Base-by-base conservation (phyloP, 352 stramenopile genomes). In the Saprolegnia diclina region DNA sequence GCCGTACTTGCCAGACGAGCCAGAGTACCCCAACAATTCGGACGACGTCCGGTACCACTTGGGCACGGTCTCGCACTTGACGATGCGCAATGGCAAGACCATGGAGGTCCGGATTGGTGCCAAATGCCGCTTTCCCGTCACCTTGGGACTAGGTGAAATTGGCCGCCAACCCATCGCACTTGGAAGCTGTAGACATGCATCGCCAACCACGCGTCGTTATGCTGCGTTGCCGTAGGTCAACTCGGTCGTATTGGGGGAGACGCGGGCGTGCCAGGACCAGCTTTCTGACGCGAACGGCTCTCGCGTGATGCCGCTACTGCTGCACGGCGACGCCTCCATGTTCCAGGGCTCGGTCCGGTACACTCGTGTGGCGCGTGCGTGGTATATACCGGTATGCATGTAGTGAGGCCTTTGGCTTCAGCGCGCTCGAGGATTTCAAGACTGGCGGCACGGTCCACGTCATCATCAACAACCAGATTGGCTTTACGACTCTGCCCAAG, bases 391-490 rank as follows among this genome's bases (percentile, higher is more conserved):
- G 13, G 19, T 16, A 45, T 45, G 19, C n/a, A n/a, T n/a, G 24
- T 35, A 50, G 56, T 29, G 90, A 97, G 71, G 79, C 86, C 11
- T 80, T 96, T 65, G 85, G 81, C 0, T 93, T 97, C 55, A 92
- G 79, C 57, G 83, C 82, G 24, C 88, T 99, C 18, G 78, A 90
- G 40, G 87, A 98, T 46, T 99, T 99, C 77, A 87, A 89, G 65
- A 98, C 97, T 13, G 97, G 97, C 50, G 97, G 97, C 54, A 99
- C 96, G 16, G 96, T 99, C 72, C 97, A 99, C 77, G 91, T 99
- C 18, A 95, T 99, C 71, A 97, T 99, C 65, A 99, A 99, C 82
- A 99, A 99, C 74, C 94, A 98, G 77, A 94, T 97, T 24, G 90
- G 87, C 18, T 99, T 99, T 78, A 99, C 97, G n/a, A 99, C 97